Evolutionary conservation across 768 basidiomycete genomes (phyloP).

Genomic region (Boletellus ananiceps): DNA sequence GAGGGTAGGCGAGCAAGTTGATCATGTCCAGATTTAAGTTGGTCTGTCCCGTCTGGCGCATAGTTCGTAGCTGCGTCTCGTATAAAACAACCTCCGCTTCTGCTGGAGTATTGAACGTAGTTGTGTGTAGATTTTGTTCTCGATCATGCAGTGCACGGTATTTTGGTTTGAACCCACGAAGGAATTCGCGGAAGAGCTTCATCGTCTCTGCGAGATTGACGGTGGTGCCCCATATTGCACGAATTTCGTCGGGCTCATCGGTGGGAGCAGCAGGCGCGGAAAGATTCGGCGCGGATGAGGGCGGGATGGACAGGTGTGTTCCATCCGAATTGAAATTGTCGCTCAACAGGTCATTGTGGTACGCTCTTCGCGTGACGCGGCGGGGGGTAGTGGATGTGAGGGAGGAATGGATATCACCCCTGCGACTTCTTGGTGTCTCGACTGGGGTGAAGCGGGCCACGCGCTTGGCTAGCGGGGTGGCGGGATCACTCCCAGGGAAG

Average conservation of each 20-base stretch:
- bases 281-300: constrained; percentile 50
- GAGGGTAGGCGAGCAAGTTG: constrained; percentile 84
- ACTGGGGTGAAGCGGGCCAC: constrained; percentile 22
- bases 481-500: constrained; percentile 34
- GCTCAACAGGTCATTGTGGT: constrained; percentile 20
- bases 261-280: constrained; percentile 59
- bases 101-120: constrained; percentile 51
- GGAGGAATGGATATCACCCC: constrained; percentile 26
- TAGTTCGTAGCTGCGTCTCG: constrained; percentile 73
- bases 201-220: constrained; percentile 90
- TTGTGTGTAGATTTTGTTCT: constrained; percentile 49
- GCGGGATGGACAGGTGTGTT: constrained; percentile 51
- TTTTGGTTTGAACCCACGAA: constrained; percentile 90
- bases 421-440: constrained; percentile 44
- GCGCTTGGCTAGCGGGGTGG: constrained; percentile 44
- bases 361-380: constrained; percentile 16
- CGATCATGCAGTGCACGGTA: constrained; percentile 75
- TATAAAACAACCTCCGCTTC: constrained; percentile 71
- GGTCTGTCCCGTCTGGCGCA: constrained; percentile 90
- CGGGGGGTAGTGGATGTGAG: constrained; percentile 33
- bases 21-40: constrained; percentile 87
- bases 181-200: constrained; percentile 83
- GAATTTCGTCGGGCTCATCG: constrained; percentile 78
- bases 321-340: constrained; percentile 53
- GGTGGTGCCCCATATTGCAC: constrained; percentile 97